Conservation (phyloP, 2,329 filamentous ascomycete genomes). For the Fusarium redolens region DNA sequence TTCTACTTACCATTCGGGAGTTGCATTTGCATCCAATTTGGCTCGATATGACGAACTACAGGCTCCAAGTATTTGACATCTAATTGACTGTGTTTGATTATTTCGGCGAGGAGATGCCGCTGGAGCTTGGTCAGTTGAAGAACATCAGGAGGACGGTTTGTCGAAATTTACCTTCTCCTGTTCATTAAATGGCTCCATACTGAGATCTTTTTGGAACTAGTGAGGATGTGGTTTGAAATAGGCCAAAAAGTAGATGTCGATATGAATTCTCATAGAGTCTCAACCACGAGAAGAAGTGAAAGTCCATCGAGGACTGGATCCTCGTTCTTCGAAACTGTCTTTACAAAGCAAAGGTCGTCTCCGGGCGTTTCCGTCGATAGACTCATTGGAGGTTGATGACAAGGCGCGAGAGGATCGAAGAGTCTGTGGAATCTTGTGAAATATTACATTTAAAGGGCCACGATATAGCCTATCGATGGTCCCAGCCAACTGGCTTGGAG, state of each 20-base stretch:
- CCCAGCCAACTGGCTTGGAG: conserved; percentile 24
- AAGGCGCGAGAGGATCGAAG: neutral
- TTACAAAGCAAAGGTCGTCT: neutral
- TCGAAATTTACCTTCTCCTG: conserved; percentile 61
- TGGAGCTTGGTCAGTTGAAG: conserved; percentile 44
- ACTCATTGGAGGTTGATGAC: neutral
- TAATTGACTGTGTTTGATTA: conserved; percentile 66
- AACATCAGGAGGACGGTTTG: too few relatives aligned
- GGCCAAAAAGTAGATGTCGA: neutral
- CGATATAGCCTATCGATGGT: conserved; percentile 8
- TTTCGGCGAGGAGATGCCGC: conserved; percentile 68
- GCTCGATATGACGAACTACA: conserved; percentile 59
- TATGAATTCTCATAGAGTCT: neutral
- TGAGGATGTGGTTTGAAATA: neutral
- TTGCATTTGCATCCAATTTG: conserved; percentile 62
- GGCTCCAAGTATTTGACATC: conserved; percentile 58
- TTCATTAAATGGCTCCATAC: conserved; percentile 56
- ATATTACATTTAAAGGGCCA: neutral
- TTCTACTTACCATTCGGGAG: conserved; percentile 56
- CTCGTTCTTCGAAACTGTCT: neutral
- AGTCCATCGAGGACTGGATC: neutral
- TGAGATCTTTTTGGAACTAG: conserved; percentile 7
- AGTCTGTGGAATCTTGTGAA: neutral
- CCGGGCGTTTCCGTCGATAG: neutral
- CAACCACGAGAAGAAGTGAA: neutral